Evolutionary conservation across 176 grass and related monocot species (phyloP).

Genomic region (Carex scoparia): DNA sequence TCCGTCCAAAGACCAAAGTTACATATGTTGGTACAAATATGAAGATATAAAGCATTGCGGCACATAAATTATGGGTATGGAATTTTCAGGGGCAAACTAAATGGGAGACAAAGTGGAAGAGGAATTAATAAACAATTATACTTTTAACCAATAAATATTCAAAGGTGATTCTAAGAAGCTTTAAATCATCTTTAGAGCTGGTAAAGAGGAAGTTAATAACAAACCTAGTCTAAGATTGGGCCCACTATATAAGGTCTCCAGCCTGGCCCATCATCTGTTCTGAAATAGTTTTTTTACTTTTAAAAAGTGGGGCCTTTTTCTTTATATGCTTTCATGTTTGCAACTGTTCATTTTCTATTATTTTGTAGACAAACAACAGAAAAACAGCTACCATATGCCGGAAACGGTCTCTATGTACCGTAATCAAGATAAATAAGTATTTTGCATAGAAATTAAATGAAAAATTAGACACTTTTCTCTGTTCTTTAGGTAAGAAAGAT

Average conservation of each 20-base stretch:
- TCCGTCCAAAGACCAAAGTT: too few species aligned
- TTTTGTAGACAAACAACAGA: neutral
- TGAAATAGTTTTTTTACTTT: neutral
- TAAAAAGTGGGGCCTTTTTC: conserved; percentile 2
- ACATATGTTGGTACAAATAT: neutral
- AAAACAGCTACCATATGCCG: neutral
- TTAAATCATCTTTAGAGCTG: conserved; percentile 27
- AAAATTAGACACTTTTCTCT: neutral
- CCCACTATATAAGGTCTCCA: conserved; percentile 10
- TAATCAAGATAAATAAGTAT: neutral
- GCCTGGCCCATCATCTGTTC: conserved; percentile 20
- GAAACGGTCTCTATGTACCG: neutral
- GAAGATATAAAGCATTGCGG: neutral
- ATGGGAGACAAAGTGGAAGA: neutral
- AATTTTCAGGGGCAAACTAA: neutral
- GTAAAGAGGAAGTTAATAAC: conserved; percentile 15
- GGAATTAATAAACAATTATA: conserved; percentile 15
- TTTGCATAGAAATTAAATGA: neutral
- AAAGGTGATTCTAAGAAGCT: conserved; percentile 20
- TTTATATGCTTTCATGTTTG: conserved; percentile 24
- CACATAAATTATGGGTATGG: neutral
- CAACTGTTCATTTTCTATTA: neutral
- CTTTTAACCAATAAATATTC: conserved; percentile 13
- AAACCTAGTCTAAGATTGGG: conserved; percentile 6
- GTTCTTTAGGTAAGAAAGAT: neutral